A percentile compares a stretch with the other conserved stretches of the same genome.
Evolutionary conservation across 108 stramenopile species (phyloP).

Genomic region (Cyclotella baltica): DNA sequence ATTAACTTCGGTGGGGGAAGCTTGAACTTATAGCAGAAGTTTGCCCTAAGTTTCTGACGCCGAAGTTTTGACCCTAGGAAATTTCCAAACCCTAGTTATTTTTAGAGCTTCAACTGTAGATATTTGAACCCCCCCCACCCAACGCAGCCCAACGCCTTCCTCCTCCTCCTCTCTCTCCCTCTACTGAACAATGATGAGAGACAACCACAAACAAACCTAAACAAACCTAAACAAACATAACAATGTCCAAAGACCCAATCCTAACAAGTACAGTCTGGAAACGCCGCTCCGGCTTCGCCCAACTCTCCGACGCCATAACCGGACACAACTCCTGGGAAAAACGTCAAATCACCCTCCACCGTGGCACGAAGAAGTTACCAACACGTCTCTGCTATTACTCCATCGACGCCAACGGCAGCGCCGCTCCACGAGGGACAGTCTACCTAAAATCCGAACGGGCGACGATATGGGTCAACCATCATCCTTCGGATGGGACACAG

Average conservation of each 20-base stretch:
- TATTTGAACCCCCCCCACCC: too few relatives aligned
- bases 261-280: slow-evolving; percentile 77
- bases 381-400: slow-evolving; percentile 60
- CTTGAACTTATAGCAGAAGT: too few relatives aligned
- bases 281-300: slow-evolving; percentile 77
- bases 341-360: slow-evolving; percentile 62
- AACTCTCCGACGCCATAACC: slow-evolving; percentile 59
- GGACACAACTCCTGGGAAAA: slow-evolving; percentile 67
- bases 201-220: not conserved
- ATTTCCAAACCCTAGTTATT: slow-evolving; percentile 19
- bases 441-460: slow-evolving; percentile 30
- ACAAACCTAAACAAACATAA: not conserved
- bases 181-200: not conserved
- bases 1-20: slow-evolving; percentile 33
- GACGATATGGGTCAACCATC: slow-evolving; percentile 34
- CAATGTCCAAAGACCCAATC: slow-evolving; percentile 11
- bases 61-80: too few relatives aligned
- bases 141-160: too few relatives aligned
- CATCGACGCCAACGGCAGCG: not conserved
- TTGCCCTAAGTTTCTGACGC: too few relatives aligned
- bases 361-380: slow-evolving; percentile 23
- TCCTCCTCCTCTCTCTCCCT: too few relatives aligned
- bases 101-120: too few relatives aligned
- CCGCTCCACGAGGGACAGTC: slow-evolving; percentile 35
- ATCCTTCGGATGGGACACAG: slow-evolving; percentile 35